A percentile compares a stretch with the other conserved stretches of the same genome.
phyloP scores from a whole-genome alignment of 164 flowering plant species.

The Chloranthus sessilifolius region DNA sequence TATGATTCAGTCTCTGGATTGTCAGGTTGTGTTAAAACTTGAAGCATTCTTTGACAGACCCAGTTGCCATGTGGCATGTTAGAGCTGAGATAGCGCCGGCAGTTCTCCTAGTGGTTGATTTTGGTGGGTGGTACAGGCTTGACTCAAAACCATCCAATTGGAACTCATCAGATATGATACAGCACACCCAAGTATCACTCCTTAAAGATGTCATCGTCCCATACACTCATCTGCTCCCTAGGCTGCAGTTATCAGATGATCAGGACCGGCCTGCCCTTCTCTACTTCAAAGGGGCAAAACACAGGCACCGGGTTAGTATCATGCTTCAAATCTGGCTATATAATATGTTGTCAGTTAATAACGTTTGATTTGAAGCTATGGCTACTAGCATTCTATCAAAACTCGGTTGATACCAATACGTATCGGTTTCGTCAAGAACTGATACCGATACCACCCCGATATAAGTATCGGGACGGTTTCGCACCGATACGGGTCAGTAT shows the following conservation, averaged over 20 bases:
- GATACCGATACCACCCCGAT: no score
- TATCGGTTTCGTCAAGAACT: no score
- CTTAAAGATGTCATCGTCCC: constrained; percentile 93
- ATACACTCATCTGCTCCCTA: constrained; percentile 88
- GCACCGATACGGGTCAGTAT: no score
- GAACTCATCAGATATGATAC: constrained; percentile 61
- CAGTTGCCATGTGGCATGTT: constrained; percentile 99
- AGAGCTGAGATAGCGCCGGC: constrained; percentile 81
- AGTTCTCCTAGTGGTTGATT: constrained; percentile 85
- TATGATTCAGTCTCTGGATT: constrained; percentile 61
- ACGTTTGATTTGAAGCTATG: no score
- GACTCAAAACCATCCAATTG: constrained; percentile 63
- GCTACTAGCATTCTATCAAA: no score
- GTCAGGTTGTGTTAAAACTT: constrained; percentile 84
- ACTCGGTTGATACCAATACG: no score
- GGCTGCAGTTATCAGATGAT: constrained; percentile 51
- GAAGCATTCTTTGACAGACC: constrained; percentile 99
- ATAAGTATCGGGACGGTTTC: no score
- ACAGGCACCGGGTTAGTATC: constrained; percentile 81
- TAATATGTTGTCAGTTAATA: no score
- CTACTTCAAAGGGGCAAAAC: constrained; percentile 96
- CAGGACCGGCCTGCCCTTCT: constrained; percentile 63
- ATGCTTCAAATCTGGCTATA: constrained; percentile 1
- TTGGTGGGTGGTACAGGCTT: constrained; percentile 87
- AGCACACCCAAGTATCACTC: constrained; percentile 84